Base-by-base conservation (phyloP, 306 rosid genomes). In the Echinosophora koreensis region DNA sequence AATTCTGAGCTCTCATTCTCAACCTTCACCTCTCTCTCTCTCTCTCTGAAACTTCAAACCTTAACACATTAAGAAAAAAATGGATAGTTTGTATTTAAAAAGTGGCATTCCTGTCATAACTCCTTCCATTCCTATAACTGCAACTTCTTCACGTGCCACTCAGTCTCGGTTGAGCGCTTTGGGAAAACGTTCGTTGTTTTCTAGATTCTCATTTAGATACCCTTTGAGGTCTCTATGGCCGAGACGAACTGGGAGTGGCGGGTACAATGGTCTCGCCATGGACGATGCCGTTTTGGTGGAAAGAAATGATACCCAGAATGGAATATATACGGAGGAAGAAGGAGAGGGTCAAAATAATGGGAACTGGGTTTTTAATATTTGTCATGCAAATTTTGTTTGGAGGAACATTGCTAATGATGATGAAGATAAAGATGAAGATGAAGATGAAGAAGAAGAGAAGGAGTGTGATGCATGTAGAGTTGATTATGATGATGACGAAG, bases 351-450 rank as follows among this genome's bases (percentile, higher is more conserved):
- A 52, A 2, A 77, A 60, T 14, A 87, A 22, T 22, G 22, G 64
- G 32, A 90, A 82, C 74, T 90, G 90, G 97, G 86, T 88, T 32
- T 77, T 90, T 55, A 90, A 86, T 78, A 84, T 84, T 66, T 83
- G 83, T 75, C 84, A 71, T 1, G 81, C 63, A 4, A 74, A 87
- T 59, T 87, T 92, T 62, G 56, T 83, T 37, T 84, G 86, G 94
- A 55, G 44, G 42, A 70, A 15, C 54, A 11, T 9, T 12, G 57
- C 39, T 8, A 35, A n/a, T 65, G 47, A 34, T 52, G 84, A 44
- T 49, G 46, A 69, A 39, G 69, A 76, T 37, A 70, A 62, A 1
- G 58, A 11, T 5, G n/a, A n/a, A n/a, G n/a, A n/a, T n/a, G n/a
- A n/a, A n/a, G n/a, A n/a, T n/a, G n/a, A n/a, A n/a, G 79, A 75